Evolutionary conservation across 2,329 filamentous ascomycete genomes (phyloP), one percentile per base, ranked within the genome.

Genomic region (Fusarium concolor): DNA sequence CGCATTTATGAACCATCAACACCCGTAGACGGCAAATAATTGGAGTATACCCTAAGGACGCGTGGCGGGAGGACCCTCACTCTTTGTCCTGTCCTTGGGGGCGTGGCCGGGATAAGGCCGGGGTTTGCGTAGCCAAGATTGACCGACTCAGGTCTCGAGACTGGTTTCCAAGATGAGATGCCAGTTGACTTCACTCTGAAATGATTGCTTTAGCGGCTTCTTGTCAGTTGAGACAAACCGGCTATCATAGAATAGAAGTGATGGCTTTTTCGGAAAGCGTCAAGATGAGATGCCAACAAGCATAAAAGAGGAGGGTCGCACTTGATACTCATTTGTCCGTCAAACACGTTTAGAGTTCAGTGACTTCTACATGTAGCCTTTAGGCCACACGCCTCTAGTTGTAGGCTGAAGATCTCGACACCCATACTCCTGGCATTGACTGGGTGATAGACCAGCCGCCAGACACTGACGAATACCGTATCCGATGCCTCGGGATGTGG

Each of bases 41-140:
- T 65, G 37, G 44, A 50, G 62, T 62, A 70, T 51, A 55, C 58
- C 46, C 53, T 45, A 50, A 47, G 68, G 65, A 73, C 71, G 71
- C 71, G 71, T 73, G 71, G 71, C 71, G 71, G 62, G 57, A 69
- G 61, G 63, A 65, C 52, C 56, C 66, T 69, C 56, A 28, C 29
- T 41, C 42, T 58, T 51, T 57, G 31, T 31, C 47, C 42, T 51
- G 22, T 50, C 58, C 49, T 52, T 50, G 45, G 57, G 62, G 64
- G 58, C 26, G 64, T 64, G 59, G 59, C 59, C 45, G 42, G 31
- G 35, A 41, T 39, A 42, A 28, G 39, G 33, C 49, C 41, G 29
- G 65, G 60, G 52, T 50, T 55, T 49, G 44, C 26, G 46, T 50
- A 41, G 57, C 56, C 51, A 47, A 62, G n/a, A 56, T 50, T 45